These are phyloP conservation scores for Olyra latifolia DNA, from an alignment of 176 grass and related monocot species.

Conservation along the genomic window DNA sequence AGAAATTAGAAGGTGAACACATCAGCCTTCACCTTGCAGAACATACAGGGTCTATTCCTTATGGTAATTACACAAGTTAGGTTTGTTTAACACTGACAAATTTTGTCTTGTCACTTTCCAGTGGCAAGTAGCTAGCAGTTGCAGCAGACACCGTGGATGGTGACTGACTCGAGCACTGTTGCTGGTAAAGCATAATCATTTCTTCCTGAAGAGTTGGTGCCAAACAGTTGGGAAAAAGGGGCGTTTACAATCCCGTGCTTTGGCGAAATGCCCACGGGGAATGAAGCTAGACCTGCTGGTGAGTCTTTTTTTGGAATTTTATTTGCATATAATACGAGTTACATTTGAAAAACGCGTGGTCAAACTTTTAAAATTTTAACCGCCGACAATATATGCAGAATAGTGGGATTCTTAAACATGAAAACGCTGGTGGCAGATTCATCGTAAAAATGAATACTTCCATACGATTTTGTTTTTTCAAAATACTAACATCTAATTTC, in stretches of 20 bases:
- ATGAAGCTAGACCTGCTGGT: neutral
- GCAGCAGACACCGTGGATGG: neutral
- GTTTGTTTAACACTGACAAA: neutral
- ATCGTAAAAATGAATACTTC: neutral
- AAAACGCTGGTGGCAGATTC: neutral
- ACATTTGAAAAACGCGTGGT: neutral
- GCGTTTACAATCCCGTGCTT: constrained; percentile 5
- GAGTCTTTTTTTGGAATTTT: neutral
- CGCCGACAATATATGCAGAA: neutral
- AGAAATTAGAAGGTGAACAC: neutral
- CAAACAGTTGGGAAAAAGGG: constrained; percentile 47
- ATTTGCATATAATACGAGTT: neutral
- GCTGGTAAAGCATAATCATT: neutral
- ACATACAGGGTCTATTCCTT: neutral
- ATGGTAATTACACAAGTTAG: neutral
- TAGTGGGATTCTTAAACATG: no score
- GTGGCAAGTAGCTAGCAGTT: neutral
- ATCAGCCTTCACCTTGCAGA: neutral
- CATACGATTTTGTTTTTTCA: neutral
- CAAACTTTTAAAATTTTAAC: neutral
- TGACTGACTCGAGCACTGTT: neutral
- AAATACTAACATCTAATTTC: neutral
- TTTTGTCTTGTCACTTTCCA: neutral
- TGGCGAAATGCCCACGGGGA: neutral
- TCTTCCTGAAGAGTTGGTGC: constrained; percentile 31